Conservation (phyloP, 2,329 filamentous ascomycete genomes). For the Ceratocystiopsis brevicomis region DNA sequence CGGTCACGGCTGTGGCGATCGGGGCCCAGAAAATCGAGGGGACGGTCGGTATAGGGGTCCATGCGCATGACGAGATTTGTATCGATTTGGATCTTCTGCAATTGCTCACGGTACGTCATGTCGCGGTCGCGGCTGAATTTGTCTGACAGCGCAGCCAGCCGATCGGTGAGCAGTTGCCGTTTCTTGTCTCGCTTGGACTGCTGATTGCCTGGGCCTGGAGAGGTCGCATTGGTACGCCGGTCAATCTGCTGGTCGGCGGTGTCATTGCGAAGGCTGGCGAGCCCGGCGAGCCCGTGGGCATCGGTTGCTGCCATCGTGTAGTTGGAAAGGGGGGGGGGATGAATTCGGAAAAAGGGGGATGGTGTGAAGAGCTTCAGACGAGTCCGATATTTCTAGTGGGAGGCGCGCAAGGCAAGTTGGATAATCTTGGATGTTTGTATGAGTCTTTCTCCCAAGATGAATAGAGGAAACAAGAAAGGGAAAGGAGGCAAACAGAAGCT, state of each 20-base stretch:
- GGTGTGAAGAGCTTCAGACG: neutral
- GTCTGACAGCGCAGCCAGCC: conserved; percentile 54
- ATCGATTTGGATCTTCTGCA: conserved; percentile 82
- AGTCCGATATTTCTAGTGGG: too few relatives aligned
- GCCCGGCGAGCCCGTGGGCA: conserved; percentile 1
- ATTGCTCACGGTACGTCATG: conserved; percentile 68
- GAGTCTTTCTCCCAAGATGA: too few relatives aligned
- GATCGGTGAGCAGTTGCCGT: conserved; percentile 63
- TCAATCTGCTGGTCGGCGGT: conserved; percentile 9
- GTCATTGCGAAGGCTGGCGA: neutral
- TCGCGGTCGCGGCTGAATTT: conserved; percentile 69
- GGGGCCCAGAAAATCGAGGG: conserved; percentile 18
- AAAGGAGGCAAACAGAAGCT: too few relatives aligned
- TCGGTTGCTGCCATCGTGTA: conserved; percentile 5
- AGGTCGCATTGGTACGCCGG: conserved; percentile 11
- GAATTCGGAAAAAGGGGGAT: neutral
- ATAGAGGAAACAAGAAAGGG: too few relatives aligned
- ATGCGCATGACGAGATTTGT: conserved; percentile 72
- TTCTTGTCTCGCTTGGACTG: conserved; percentile 77
- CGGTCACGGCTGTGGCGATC: conserved; percentile 15
- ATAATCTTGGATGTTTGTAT: too few relatives aligned
- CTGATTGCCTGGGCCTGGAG: conserved; percentile 18
- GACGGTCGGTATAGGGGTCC: conserved; percentile 49
- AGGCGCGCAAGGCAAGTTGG: too few relatives aligned
- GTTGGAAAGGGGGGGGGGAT: neutral